Conservation (phyloP, 805 yeast genomes). For the Schizosaccharomyces osmophilus region DNA sequence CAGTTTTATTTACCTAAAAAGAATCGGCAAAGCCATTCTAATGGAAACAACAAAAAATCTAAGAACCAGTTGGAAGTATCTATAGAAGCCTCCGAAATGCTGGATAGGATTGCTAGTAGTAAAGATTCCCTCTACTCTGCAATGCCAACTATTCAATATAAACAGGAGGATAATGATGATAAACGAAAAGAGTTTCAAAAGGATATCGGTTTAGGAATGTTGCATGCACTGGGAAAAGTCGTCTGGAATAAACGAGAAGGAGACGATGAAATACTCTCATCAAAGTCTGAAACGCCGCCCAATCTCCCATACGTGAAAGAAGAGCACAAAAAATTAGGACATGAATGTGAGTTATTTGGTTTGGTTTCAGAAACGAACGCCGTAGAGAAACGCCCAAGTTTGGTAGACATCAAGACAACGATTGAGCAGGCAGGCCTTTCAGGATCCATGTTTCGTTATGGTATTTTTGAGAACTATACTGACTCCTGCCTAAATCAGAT, state of each 20-base stretch:
- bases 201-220: not conserved
- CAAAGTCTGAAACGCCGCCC: not conserved
- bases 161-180: not conserved
- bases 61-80: not conserved
- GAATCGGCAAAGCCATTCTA: not conserved
- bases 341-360: not conserved
- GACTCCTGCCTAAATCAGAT: not conserved
- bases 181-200: not conserved
- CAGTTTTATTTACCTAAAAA: not conserved
- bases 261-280: not conserved
- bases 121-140: not conserved
- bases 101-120: too few species aligned
- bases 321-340: not conserved
- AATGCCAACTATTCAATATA: not conserved
- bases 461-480: not conserved
- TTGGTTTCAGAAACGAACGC: not conserved
- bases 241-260: constrained; percentile 1
- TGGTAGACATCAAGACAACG: not conserved
- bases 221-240: not conserved
- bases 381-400: not conserved
- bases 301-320: not conserved
- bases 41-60: not conserved
- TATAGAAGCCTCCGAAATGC: too few species aligned
- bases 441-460: not conserved
- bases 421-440: not conserved